Evolutionary conservation across 768 basidiomycete genomes (phyloP), one percentile per base, ranked within the genome.

Genomic region (Ephemerocybe angulata): DNA sequence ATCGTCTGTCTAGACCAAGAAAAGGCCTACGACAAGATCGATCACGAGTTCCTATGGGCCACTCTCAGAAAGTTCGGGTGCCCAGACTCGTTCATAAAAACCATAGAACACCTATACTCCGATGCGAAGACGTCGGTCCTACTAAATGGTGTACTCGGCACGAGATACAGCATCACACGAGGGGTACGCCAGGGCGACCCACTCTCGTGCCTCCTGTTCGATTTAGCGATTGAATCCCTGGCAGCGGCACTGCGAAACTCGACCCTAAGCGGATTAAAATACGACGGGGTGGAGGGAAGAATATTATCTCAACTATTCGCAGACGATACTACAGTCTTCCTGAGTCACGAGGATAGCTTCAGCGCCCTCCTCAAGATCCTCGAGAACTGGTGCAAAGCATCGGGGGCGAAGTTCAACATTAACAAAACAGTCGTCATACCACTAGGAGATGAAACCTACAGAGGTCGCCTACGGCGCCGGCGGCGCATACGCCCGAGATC

Each of bases 381-480:
- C 0, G 28, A 66, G 0, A 42, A 35, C 0, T 81, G 78, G 79
- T 80, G 74, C 53, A 21, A n/a, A 0, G 75, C 72, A 13, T 71
- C 72, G 13, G 57, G 65, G 0, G 76, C 76, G 0, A 73, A 71
- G 42, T 79, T 79, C 52, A 79, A 78, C 48, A 57, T 60, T 0
- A 43, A 48, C 0, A 80, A 80, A 60, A 79, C 76, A 0, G 71
- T 25, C 73, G 57, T 76, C 0, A 62, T 79, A 4, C 74, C 72
- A 0, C 63, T 76, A 0, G 74, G 76, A 0, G 67, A 72, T 51
- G 70, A 76, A 48, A 72, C 71, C 8, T 67, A 67, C 27, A 37
- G 43, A 12, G 28, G 35, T 2, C 15, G 24, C 28, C 11, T 59
- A 19, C 38, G 62, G 1, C 17, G 48, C 17, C 52, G 21, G 5